Evolutionary conservation across 768 basidiomycete species (phyloP).

Genomic region (Leccinum variicolor): DNA sequence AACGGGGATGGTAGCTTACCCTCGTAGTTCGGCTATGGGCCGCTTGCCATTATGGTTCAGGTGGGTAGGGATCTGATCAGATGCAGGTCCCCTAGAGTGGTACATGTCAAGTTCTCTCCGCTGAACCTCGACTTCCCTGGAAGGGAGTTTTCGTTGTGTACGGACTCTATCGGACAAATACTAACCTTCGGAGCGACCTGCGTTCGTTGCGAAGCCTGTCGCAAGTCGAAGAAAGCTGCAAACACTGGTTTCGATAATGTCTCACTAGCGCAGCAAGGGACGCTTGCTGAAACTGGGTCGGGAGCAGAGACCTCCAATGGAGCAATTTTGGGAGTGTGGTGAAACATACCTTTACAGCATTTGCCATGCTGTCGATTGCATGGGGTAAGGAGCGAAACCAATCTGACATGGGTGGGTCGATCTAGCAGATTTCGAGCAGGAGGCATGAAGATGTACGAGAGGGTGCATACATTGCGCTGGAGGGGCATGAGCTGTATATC

Average conservation of each 20-base stretch:
- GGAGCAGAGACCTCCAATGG: background rate
- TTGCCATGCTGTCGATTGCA: slow-evolving; percentile 60
- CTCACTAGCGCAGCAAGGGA: slow-evolving; percentile 65
- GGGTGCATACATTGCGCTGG: slow-evolving; percentile 59
- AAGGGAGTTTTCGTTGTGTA: slow-evolving; percentile 2
- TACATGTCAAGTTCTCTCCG: slow-evolving; percentile 48
- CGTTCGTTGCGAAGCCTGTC: slow-evolving; percentile 37
- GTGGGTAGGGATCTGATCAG: slow-evolving; percentile 27
- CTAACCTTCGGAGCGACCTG: slow-evolving; percentile 52
- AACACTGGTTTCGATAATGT: slow-evolving; percentile 55
- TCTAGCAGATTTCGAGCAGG: slow-evolving; percentile 38
- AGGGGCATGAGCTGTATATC: slow-evolving; percentile 69
- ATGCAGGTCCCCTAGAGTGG: slow-evolving; percentile 32
- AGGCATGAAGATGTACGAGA: background rate
- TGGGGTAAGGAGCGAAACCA: slow-evolving; percentile 72
- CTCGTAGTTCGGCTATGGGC: slow-evolving; percentile 42
- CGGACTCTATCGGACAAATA: slow-evolving; percentile 1
- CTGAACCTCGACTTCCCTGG: slow-evolving; percentile 50
- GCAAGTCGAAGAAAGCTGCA: slow-evolving; percentile 39
- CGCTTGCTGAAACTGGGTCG: slow-evolving; percentile 71
- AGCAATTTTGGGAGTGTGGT: background rate
- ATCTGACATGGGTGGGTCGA: slow-evolving; percentile 77
- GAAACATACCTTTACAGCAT: slow-evolving; percentile 57
- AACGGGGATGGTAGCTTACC: slow-evolving; percentile 32
- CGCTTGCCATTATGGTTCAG: slow-evolving; percentile 67